Evolutionary conservation across 176 grass and related monocot species (phyloP), one percentile per base, ranked within the genome.

Genomic region (Triticum dicoccoides): DNA sequence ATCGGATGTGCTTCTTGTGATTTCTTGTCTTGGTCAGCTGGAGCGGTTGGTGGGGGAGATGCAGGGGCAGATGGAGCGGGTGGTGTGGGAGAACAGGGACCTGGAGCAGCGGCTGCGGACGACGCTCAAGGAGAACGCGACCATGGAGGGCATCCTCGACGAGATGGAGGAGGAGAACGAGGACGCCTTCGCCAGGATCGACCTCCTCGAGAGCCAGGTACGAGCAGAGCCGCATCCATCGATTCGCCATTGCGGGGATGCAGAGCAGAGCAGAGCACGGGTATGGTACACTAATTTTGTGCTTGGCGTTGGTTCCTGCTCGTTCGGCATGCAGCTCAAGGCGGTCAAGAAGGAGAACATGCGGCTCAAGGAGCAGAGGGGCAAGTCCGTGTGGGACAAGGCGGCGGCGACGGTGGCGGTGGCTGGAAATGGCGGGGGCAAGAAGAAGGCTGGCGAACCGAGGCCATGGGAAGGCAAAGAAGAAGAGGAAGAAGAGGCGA

Each of bases 141-240:
- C 73, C 70, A 29, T 82, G 58, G 90, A 88, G 38, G 65, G 33
- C 5, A 33, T 90, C 10, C 71, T 90, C 11, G 86, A 95, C 69
- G 93, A 92, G 76, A 84, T 89, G 45, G 93, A 95, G 82, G 90
- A 92, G 71, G 90, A 92, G 70, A 29, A 85, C 24, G 88, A 89
- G 7, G 82, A 79, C 4, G 88, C 86, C 69, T 42, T 86, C n/a
- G 75, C 69, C 20, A 69, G 44, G 68, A 88, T 88, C 54, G 29
- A 86, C 24, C 45, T 37, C 25, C 90, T 95, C 14, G 86, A 95
- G 54, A 44, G 9, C 35, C 85, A 92, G 86, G 85, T 94, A 18
- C 37, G 12, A 42, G 2, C 18, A 4, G 51, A 54, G 51, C 2
- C 5, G 15, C 0, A 18, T 17, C 15, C 15, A 18, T 54, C 30